phyloP scores from a whole-genome alignment of 192 early-diverging fungal species.

The Glomus cerebriforme region DNA sequence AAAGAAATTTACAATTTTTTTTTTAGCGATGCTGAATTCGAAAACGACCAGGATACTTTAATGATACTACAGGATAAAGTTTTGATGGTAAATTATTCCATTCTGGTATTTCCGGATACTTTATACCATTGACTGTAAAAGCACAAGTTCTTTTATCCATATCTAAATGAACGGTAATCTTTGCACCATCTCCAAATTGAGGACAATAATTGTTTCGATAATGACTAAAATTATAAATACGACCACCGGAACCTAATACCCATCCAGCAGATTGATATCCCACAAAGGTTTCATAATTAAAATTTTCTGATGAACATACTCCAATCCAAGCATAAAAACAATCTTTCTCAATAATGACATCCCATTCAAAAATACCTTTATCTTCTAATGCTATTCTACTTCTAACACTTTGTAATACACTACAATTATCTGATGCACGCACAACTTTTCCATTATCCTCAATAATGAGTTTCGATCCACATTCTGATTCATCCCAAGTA shows the following conservation, averaged over 20 bases:
- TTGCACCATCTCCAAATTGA: not conserved
- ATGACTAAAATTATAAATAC: not conserved
- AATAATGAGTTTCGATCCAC: too few species aligned
- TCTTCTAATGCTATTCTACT: too few species aligned
- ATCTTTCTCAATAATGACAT: slow-evolving; percentile 12
- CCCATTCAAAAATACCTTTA: slow-evolving; percentile 10
- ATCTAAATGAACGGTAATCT: slow-evolving; percentile 21
- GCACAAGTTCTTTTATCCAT: slow-evolving; percentile 16
- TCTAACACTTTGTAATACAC: too few species aligned
- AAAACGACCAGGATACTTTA: not conserved
- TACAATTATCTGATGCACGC: too few species aligned
- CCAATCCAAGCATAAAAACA: not conserved
- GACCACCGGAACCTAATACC: not conserved
- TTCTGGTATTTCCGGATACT: not conserved
- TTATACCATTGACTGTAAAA: slow-evolving; percentile 27
- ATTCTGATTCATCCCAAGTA: too few species aligned
- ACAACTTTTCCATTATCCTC: too few species aligned
- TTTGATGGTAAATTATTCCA: slow-evolving; percentile 18
- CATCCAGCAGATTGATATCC: not conserved
- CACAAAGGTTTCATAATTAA: not conserved
- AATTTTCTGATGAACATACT: not conserved
- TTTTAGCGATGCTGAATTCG: not conserved
- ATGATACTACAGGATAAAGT: slow-evolving; percentile 24
- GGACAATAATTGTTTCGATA: not conserved
- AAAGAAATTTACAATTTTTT: too few species aligned